Base-by-base conservation (phyloP, 306 rosid species). In the Quercus wislizeni region DNA sequence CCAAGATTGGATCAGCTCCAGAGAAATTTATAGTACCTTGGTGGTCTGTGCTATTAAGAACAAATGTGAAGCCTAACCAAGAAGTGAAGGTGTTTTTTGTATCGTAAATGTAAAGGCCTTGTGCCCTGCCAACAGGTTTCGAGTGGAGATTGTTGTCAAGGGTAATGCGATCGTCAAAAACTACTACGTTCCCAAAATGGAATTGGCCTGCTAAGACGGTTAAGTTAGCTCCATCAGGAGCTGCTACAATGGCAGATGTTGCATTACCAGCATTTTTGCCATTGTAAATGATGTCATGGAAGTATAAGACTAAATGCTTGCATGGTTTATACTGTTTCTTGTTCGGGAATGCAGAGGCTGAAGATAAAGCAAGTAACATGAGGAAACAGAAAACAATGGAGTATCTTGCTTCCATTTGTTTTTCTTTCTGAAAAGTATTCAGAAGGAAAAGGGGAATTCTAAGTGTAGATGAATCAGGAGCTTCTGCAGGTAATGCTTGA, bases 151-250 rank as follows among this genome's bases (percentile, higher is more conserved):
- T 86, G 71, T 92, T 87, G 51, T 94, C 98, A 0, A 89, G 49
- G 3, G 97, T 92, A 49, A 94, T 87, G 28, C 93, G 98, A 55
- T 94, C 96, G 33, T 94, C 91, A 20, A 94, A 92, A 46, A 90
- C 88, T 0, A n/a, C 92, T 2, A 93, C 80, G 90, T 88, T 85
- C 1, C 96, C 97, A 4, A 94, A 94, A 74, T 91, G 91, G 55
- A 51, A 80, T 6, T 83, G 79, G 4, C 69, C 20, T 2, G 94
- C 91, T 38, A 92, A 76, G 58, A 46, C 87, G 57, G 94, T 94
- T 21, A 84, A 54, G 52, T 92, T 92, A 6, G 82, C 76, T 75
- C 97, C 90, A 18, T 85, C 49, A 46, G 97, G 98, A 1, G 91
- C 93, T 31, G 87, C 94, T 0, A 90, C 97, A 63, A 92, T 90